Evolutionary conservation across 2,329 filamentous ascomycete species (phyloP).

Genomic region (Grosmannia serpens): DNA sequence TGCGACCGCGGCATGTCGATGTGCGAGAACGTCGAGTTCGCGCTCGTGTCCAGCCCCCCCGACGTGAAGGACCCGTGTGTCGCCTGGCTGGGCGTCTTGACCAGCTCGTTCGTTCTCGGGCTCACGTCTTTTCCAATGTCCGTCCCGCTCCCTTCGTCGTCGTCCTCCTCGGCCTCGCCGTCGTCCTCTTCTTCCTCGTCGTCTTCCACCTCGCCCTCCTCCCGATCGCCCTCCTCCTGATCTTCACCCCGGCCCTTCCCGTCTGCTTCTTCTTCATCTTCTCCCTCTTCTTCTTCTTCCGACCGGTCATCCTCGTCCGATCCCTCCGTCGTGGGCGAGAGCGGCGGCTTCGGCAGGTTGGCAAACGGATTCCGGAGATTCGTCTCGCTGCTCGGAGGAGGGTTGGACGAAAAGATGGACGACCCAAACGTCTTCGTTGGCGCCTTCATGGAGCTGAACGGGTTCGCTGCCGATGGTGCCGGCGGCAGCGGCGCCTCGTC

Average conservation of each 20-base stretch:
- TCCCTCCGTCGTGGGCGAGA: conserved; percentile 8
- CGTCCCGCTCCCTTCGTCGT: conserved; percentile 50
- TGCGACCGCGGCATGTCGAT: conserved; percentile 30
- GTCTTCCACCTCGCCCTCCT: conserved; percentile 15
- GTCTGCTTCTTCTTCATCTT: conserved; percentile 29
- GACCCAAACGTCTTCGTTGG: neutral
- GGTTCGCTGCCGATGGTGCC: neutral
- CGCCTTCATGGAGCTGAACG: conserved; percentile 7
- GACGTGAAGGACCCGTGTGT: conserved; percentile 44
- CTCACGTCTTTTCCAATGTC: conserved; percentile 54
- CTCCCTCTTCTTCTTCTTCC: conserved; percentile 26
- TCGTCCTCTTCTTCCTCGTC: conserved; percentile 28
- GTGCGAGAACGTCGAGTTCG: conserved; percentile 34
- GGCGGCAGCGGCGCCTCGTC: conserved; percentile 7
- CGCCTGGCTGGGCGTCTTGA: conserved; percentile 38
- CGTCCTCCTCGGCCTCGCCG: conserved; percentile 28
- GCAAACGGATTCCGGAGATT: conserved; percentile 9
- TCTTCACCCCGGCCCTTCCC: conserved; percentile 28
- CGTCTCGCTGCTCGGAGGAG: neutral
- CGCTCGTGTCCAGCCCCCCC: conserved; percentile 32
- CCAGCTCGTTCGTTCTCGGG: conserved; percentile 29
- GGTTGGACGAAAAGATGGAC: conserved; percentile 9
- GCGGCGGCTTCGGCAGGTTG: conserved; percentile 10
- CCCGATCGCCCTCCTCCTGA: conserved; percentile 29
- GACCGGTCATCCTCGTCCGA: conserved; percentile 18